phyloP scores from a whole-genome alignment of 225 moss, liverwort and hornwort species.

The Rhytidiadelphus loreus region DNA sequence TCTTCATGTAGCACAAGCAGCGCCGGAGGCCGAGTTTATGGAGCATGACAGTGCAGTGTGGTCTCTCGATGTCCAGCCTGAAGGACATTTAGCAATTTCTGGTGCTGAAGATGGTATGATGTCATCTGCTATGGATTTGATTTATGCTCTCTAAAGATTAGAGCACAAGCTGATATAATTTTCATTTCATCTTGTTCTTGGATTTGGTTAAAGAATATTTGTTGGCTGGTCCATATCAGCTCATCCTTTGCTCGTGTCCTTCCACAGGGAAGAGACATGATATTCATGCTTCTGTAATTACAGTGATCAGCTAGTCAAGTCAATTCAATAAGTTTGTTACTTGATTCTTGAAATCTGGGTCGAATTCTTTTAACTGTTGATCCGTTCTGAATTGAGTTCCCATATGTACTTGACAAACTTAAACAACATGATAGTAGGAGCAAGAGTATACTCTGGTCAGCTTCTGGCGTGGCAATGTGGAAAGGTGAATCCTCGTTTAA shows the following conservation, averaged over 20 bases:
- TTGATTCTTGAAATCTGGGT: background rate
- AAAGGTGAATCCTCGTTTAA: background rate
- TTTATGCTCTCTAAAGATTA: background rate
- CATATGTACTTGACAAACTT: background rate
- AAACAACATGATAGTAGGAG: background rate
- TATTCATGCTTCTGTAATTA: background rate
- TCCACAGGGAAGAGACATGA: background rate
- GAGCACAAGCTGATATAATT: background rate
- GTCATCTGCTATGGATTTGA: background rate
- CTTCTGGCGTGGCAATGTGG: background rate
- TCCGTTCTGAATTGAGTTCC: background rate
- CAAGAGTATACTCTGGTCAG: background rate
- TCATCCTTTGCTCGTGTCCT: background rate
- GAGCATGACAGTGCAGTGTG: conserved; percentile 94
- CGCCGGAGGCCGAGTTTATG: conserved; percentile 69
- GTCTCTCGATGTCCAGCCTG: conserved; percentile 69
- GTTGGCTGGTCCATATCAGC: background rate
- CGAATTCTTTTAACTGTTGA: background rate
- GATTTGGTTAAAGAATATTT: background rate
- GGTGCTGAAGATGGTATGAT: conserved; percentile 86
- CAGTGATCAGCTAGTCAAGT: background rate
- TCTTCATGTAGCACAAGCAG: conserved; percentile 23
- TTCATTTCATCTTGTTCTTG: background rate
- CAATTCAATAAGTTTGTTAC: background rate
- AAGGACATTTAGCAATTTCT: conserved; percentile 68